Base-by-base conservation (phyloP, 192 early-diverging fungal genomes). In the Phlyctochytrium arcticum region DNA sequence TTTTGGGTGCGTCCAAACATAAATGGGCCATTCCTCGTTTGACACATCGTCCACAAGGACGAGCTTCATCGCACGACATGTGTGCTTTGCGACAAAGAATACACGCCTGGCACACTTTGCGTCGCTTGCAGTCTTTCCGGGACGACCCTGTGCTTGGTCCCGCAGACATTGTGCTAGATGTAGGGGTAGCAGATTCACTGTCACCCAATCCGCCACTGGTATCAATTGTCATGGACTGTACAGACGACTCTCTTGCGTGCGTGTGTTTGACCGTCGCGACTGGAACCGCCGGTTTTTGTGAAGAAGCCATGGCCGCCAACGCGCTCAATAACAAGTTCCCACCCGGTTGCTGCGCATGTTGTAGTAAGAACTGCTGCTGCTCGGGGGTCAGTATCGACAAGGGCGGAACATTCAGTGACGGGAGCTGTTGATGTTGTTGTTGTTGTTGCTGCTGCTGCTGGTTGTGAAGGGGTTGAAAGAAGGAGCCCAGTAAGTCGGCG, bases 81-180 rank as follows among this genome's bases (percentile, higher is more conserved):
- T 98, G 95, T 27, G 89, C 90, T 71, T 93, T 82, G 69, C 93
- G 85, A 77, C 95, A 98, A 67, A 89, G 93, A 26, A 95, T 91
- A 68, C 95, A 98, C 17, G 95, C 95, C 49, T 84, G 78, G 23
- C 71, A 74, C 19, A 80, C 78, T 63, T 80, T 80, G 10, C 75
- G 56, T 6, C 78, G 54, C 42, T 79, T 79, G n/a, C 50, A 44
- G 19, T 60, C 57, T 33, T 54, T 63, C 15, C 26, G 55, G 8
- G 31, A 10, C 10, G 46, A 17, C 23, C 21, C 59, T 19, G 19
- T 27, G n/a, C 0, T 9, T 21, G 50, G 29, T 21, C 19, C 19
- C 29, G 50, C 17, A 4, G 50, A 26, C 19, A 15, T 5, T 5
- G 50, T 44, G 42, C 15, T 21, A 44, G 42, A 12, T 44, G 42